Percentiles rank a stretch among this genome's conserved stretches.
Conservation (phyloP, 495 filamentous ascomycete genomes). For the Acidiella bohemica region DNA sequence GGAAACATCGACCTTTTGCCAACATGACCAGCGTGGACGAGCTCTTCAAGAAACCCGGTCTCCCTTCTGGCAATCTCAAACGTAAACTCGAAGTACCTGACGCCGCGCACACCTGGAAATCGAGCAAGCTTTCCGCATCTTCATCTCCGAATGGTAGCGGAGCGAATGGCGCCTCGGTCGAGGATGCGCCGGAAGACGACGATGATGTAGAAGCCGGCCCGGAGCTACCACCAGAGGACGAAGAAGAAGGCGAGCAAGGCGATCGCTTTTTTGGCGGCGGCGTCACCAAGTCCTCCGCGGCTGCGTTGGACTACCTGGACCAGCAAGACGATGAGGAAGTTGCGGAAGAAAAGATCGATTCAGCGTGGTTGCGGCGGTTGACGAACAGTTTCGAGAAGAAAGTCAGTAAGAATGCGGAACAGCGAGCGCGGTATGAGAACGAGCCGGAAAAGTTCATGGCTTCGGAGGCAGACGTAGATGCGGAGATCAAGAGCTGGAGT, state of each 20-base stretch:
- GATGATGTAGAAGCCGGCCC: slow-evolving; percentile 54
- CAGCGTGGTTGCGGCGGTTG: slow-evolving; percentile 66
- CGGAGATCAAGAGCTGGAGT: slow-evolving; percentile 74
- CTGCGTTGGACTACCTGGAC: slow-evolving; percentile 86
- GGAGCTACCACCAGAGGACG: slow-evolving; percentile 49
- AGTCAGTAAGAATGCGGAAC: slow-evolving; percentile 83
- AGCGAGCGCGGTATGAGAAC: slow-evolving; percentile 74
- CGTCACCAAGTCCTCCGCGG: slow-evolving; percentile 61
- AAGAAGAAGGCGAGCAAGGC: slow-evolving; percentile 65
- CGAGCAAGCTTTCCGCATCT: slow-evolving; percentile 54
- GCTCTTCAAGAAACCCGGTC: slow-evolving; percentile 29
- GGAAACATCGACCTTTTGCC: too few relatives aligned
- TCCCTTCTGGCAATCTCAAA: slow-evolving; percentile 22
- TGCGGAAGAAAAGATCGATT: slow-evolving; percentile 64
- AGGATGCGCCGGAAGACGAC: slow-evolving; percentile 44
- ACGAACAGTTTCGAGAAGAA: slow-evolving; percentile 80
- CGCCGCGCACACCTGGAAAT: slow-evolving; percentile 58
- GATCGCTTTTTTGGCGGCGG: slow-evolving; percentile 93
- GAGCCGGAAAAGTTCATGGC: slow-evolving; percentile 75
- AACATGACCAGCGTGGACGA: slow-evolving; percentile 33
- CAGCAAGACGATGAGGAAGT: slow-evolving; percentile 43
- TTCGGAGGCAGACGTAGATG: slow-evolving; percentile 84
- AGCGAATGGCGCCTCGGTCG: slow-evolving; percentile 35
- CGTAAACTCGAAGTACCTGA: slow-evolving; percentile 31
- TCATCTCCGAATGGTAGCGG: slow-evolving; percentile 49